phyloP scores from a whole-genome alignment of 441 rosid genomes.

The Cnidoscolus chayamansa region DNA sequence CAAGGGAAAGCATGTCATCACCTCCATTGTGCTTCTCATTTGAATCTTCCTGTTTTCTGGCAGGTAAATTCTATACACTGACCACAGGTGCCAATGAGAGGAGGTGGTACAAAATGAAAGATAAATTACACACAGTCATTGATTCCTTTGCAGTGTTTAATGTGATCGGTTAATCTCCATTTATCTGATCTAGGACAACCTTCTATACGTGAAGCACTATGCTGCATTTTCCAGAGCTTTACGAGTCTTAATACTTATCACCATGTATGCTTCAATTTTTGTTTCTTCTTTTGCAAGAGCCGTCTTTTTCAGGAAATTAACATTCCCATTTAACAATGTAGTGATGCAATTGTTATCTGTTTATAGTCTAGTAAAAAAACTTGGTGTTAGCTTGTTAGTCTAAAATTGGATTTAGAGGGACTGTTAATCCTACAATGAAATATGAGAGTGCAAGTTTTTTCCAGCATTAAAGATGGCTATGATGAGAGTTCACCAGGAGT shows the following conservation, averaged over 20 bases:
- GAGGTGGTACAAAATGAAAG: conserved; percentile 92
- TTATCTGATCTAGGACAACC: background rate
- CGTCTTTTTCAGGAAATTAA: background rate
- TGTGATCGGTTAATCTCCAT: background rate
- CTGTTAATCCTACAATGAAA: too few species aligned
- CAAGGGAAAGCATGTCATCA: background rate
- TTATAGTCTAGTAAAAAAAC: too few species aligned
- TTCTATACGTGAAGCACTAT: conserved; percentile 14
- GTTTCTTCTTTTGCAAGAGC: background rate
- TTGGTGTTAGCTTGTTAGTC: too few species aligned
- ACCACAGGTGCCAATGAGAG: conserved; percentile 89
- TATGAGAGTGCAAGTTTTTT: too few species aligned
- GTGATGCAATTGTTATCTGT: too few species aligned
- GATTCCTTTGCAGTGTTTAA: conserved; percentile 69
- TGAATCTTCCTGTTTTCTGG: conserved; percentile 3
- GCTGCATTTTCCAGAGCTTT: conserved; percentile 12
- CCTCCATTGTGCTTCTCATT: background rate
- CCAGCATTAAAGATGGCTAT: too few species aligned
- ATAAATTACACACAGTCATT: conserved; percentile 57
- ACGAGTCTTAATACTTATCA: conserved; percentile 11
- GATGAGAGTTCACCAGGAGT: too few species aligned
- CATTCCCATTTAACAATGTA: background rate
- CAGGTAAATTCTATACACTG: conserved; percentile 79
- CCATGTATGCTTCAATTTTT: background rate
- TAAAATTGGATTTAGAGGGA: too few species aligned